Conservation (phyloP, 371 early-diverging fungal species). For the Saksenaea oblongispora region DNA sequence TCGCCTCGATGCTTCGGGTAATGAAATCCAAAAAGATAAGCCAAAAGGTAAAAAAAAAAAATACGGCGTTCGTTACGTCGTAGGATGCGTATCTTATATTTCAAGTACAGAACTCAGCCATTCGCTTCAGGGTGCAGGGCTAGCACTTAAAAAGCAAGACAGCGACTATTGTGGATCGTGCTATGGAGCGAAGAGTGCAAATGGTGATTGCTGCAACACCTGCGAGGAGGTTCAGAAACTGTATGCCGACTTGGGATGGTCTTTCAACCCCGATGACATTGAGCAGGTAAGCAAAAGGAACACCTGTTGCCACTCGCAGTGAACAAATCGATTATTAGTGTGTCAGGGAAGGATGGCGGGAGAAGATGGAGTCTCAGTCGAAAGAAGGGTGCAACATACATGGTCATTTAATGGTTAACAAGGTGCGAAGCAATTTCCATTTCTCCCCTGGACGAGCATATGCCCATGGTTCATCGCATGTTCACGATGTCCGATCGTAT, state of each 20-base stretch:
- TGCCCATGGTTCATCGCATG: conserved; percentile 71
- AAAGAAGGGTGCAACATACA: conserved; percentile 90
- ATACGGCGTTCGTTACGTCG: no score
- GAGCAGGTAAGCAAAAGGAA: conserved; percentile 58
- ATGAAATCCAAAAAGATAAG: conserved; percentile 59
- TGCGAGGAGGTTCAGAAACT: conserved; percentile 89
- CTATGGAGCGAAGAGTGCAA: conserved; percentile 78
- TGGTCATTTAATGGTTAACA: conserved; percentile 84
- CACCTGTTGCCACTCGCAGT: background rate
- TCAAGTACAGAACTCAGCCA: conserved; percentile 13
- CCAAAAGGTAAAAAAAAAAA: conserved; percentile 38
- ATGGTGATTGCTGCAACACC: conserved; percentile 85
- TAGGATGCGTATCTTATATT: background rate
- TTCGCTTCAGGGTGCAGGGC: conserved; percentile 1
- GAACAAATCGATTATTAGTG: conserved; percentile 49
- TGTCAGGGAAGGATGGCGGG: conserved; percentile 79
- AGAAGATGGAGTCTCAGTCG: conserved; percentile 70
- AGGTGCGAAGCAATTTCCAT: conserved; percentile 90
- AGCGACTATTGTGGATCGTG: conserved; percentile 85
- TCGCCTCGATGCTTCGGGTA: conserved; percentile 73
- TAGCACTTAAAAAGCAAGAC: background rate
- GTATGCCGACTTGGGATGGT: conserved; percentile 81
- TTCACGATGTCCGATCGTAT: conserved; percentile 50
- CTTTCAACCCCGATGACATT: conserved; percentile 69
- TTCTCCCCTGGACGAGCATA: conserved; percentile 90